Base-by-base conservation (phyloP, 495 filamentous ascomycete genomes). In the Neurospora tetraspora region DNA sequence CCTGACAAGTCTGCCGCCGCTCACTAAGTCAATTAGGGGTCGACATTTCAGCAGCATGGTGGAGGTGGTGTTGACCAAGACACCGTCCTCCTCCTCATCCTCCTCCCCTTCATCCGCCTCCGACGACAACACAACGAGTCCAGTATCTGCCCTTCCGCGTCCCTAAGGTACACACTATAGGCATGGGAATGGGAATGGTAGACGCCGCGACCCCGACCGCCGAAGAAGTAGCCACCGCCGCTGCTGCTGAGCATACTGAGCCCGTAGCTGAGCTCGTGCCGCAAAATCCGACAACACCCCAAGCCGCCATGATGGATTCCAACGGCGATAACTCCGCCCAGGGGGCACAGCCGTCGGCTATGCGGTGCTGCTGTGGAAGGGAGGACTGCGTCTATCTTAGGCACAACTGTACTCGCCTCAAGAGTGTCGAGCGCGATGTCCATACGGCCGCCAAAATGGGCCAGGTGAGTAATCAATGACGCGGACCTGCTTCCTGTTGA, bases 391-490 rank as follows among this genome's bases (percentile, higher is more conserved):
- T 91, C 74, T 93, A 91, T 79, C 86, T 95, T 71, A 89, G 87
- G 80, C 88, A 93, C 77, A 96, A 93, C 80, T 88, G 90, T 81
- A 84, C 85, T n/a, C 89, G 93, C 47, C 85, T 97, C 27, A 87
- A 91, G 77, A 91, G 89, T 70, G 83, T 98, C 74, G 94, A 99
- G 82, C 90, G 90, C 75, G 92, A 98, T 82, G 91, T 97, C 16
- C 88, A 88, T 72, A 92, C 88, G 36, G 95, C 95, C 14, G 95
- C 94, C 40, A 86, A 90, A 73, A 86, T 98, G 79, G 95, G 95
- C 68, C 92, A 97, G 92, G 95, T 96, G 82, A 72, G 87, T 85
- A 43, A 65, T 65, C 27, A 65, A 34, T 65, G 53, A 65, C 53
- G 53, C 53, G 18, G 23, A 61, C 12, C 53, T 31, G 53, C 53